phyloP scores from a whole-genome alignment of 768 basidiomycete genomes.

The Cantharellus cinnabarinus region DNA sequence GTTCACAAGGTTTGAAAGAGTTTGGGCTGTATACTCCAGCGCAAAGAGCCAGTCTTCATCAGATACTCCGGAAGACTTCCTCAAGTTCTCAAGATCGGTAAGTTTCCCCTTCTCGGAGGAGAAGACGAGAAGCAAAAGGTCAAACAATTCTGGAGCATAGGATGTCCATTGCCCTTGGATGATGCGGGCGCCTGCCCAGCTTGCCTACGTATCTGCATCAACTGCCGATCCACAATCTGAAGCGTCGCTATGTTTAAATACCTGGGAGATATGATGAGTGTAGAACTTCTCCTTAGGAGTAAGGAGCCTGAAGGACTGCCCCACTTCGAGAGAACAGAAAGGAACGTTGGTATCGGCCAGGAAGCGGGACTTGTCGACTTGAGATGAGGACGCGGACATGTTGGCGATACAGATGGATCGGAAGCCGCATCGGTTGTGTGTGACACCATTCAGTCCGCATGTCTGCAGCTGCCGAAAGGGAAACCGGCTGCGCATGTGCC shows the following conservation, averaged over 20 bases:
- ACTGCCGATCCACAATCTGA: neutral
- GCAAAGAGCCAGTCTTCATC: slow-evolving; percentile 46
- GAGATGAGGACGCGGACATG: no score
- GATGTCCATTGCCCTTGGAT: slow-evolving; percentile 73
- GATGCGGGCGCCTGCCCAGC: slow-evolving; percentile 71
- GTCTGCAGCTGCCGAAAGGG: no score
- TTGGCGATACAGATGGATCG: no score
- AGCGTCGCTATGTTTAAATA: neutral
- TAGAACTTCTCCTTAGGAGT: slow-evolving; percentile 65
- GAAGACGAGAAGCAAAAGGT: slow-evolving; percentile 12
- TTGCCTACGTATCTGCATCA: slow-evolving; percentile 23
- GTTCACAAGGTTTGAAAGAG: slow-evolving; percentile 26
- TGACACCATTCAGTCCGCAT: no score
- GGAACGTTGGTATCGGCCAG: slow-evolving; percentile 61
- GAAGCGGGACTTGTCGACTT: neutral
- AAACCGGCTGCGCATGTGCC: no score
- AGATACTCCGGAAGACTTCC: slow-evolving; percentile 31
- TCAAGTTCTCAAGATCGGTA: slow-evolving; percentile 31
- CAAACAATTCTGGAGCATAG: slow-evolving; percentile 24
- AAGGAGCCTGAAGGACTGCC: slow-evolving; percentile 31
- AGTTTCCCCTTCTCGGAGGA: slow-evolving; percentile 2
- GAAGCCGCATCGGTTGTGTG: no score
- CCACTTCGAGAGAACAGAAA: slow-evolving; percentile 48
- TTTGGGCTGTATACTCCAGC: slow-evolving; percentile 52
- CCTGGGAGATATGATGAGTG: slow-evolving; percentile 30